Evolutionary conservation across 2,329 filamentous ascomycete species (phyloP).

Genomic region (Balansia obtecta): DNA sequence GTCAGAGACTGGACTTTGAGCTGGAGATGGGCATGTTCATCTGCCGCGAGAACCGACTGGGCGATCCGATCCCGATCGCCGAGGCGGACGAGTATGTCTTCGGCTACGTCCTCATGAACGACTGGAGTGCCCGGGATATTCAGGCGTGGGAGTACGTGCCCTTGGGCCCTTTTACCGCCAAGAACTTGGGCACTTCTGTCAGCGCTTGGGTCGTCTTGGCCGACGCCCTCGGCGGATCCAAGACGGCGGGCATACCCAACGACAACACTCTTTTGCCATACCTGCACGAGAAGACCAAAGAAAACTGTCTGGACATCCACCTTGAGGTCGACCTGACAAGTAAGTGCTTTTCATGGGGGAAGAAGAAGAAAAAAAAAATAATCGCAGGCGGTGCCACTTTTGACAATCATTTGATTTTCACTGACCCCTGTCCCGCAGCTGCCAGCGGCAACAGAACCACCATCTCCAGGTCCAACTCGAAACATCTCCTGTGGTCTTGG

Average conservation of each 20-base stretch:
- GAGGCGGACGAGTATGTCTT: constrained; percentile 63
- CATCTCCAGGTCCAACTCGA: constrained; percentile 23
- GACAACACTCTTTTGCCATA: constrained; percentile 24
- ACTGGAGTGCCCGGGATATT: constrained; percentile 52
- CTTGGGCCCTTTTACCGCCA: constrained; percentile 49
- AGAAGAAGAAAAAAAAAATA: neutral
- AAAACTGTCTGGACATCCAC: constrained; percentile 24
- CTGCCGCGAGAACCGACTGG: constrained; percentile 51
- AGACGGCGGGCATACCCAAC: constrained; percentile 17
- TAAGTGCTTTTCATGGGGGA: constrained; percentile 15
- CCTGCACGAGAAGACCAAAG: constrained; percentile 41
- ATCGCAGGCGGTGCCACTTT: neutral
- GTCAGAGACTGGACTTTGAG: constrained; percentile 58
- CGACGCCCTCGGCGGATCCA: constrained; percentile 35
- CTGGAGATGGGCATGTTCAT: constrained; percentile 69
- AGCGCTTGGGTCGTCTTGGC: constrained; percentile 50
- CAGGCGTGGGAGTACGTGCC: constrained; percentile 50
- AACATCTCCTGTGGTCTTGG: constrained; percentile 61
- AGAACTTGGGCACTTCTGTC: constrained; percentile 47
- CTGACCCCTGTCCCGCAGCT: constrained; percentile 12
- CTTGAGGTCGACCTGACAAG: constrained; percentile 27
- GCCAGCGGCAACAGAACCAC: constrained; percentile 18
- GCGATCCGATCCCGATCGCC: constrained; percentile 50
- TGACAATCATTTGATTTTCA: too few species aligned
- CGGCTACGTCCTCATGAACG: constrained; percentile 53